Evolutionary conservation across 805 yeast genomes (phyloP), one percentile per base, ranked within the genome.

Genomic region (Candida incommunis): DNA sequence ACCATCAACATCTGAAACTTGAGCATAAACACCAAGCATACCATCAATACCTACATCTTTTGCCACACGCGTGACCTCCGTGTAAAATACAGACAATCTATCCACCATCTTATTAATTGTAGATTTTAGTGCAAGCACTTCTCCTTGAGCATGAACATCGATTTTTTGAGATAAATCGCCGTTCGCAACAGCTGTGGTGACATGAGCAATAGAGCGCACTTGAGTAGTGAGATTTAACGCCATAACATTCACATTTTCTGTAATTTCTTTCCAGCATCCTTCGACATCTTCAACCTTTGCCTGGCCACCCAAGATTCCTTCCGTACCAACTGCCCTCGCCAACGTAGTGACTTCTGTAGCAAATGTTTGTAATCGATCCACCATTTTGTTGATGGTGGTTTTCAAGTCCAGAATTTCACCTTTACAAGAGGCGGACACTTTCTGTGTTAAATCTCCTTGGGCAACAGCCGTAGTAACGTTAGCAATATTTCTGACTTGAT

Each of bases 61-160:
- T 7, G 95, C 95, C 40, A 85, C 95, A 56, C 87, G 73, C 1
- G 94, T 78, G 46, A 85, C 95, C 63, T 85, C 95, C 23, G 80
- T 75, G 7, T 94, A 95, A 60, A 85, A 85, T 43, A 84, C 78
- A 60, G 83, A 92, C 56, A 85, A 73, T 41, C 92, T 78, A 60
- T 85, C 95, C 70, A 85, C 95, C 95, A 85, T 85, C 68, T 82
- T 83, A 62, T 85, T 85, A 64, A 85, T 85, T 4, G 95, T 85
- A 49, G 80, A 74, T 57, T 85, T 85, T 62, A 85, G 72, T 50
- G 87, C 92, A 53, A 85, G 70, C 54, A 85, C 84, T 59, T 85
- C 95, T 45, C 95, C 95, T 60, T 84, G 90, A 7, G 95, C 94
- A 55, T 80, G 90, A 22, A 85, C 95, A 50, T 76, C 84, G 62